Conservation (phyloP, 2,329 filamentous ascomycete species). For the Aspergillus ruber region DNA sequence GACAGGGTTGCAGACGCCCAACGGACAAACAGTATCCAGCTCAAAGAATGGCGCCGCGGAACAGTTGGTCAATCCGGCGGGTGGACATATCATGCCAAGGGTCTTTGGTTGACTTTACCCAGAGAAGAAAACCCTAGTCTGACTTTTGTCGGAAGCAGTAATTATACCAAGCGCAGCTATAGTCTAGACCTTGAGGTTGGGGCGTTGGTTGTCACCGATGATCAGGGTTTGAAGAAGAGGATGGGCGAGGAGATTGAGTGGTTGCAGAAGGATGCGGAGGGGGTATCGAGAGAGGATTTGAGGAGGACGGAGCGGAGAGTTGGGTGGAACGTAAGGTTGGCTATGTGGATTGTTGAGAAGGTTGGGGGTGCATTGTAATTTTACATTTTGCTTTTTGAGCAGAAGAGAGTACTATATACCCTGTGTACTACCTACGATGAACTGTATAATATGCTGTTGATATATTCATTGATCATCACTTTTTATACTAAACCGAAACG, state of each 20-base stretch:
- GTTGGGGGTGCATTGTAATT: slow-evolving; percentile 76
- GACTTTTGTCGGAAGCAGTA: slow-evolving; percentile 82
- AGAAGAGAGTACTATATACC: not conserved
- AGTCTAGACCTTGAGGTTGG: slow-evolving; percentile 87
- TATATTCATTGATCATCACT: not conserved
- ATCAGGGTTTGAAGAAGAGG: slow-evolving; percentile 63
- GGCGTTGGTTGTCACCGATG: slow-evolving; percentile 73
- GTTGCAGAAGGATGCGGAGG: slow-evolving; percentile 66
- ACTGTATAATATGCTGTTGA: not conserved
- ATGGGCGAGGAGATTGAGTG: slow-evolving; percentile 75
- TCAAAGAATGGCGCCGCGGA: slow-evolving; percentile 85
- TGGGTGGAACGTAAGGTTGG: slow-evolving; percentile 72
- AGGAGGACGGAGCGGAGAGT: slow-evolving; percentile 75
- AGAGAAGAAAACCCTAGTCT: slow-evolving; percentile 62
- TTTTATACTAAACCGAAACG: slow-evolving; percentile 6
- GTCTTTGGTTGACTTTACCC: slow-evolving; percentile 71
- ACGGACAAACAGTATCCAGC: slow-evolving; percentile 53
- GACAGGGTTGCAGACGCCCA: slow-evolving; percentile 52
- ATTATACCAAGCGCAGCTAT: slow-evolving; percentile 94
- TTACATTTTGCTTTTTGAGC: not conserved
- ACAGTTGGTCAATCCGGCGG: slow-evolving; percentile 72
- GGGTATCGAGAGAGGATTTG: slow-evolving; percentile 70
- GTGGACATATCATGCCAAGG: slow-evolving; percentile 98
- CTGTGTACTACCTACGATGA: not conserved
- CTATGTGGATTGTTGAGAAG: slow-evolving; percentile 88